Evolutionary conservation across 176 grass and related monocot genomes (phyloP), one percentile per base, ranked within the genome.

Genomic region (Saccharum officinarum): DNA sequence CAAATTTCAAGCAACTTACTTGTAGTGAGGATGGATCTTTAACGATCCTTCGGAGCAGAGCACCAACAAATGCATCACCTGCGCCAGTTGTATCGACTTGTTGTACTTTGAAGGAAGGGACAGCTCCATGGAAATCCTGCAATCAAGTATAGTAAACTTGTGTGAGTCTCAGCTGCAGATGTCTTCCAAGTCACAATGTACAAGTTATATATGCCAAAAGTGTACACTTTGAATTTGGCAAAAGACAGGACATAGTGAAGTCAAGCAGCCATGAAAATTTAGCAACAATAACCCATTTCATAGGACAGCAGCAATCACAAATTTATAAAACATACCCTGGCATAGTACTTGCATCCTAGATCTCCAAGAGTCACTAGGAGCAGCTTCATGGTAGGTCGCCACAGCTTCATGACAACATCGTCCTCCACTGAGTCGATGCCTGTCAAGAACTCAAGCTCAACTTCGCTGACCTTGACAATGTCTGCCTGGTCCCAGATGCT

Each of bases 401-500:
- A 98, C 62, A 98, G 85, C 71, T 92, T 90, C 95, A 93, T 85
- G 78, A 82, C 89, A 37, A 93, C 89, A 82, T 98, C 92, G 0
- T 95, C 95, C 55, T 91, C 92, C 37, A 98, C 72, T 0, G 92
- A 91, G 75, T 89, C 28, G 12, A 89, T 82, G 68, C 92, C 92
- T 57, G 95, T 98, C 82, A 98, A 86, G 76, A 98, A 98, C 92
- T 95, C 92, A 38, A 98, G 89, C 87, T 98, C 95, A 0, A 84
- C 91, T 10, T 98, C 92, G 7, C 95, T 98, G 79, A 98, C 95
- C 89, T 98, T 98, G 47, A 95, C 86, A 84, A 98, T 92, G 89
- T 98, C 95, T 71, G 95, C 95, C 79, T 93, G 91, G 76, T 98
- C 92, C 95, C 92, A 98, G 67, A 98, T 98, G 78, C 92, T 98